phyloP scores from a whole-genome alignment of 2,329 filamentous ascomycete genomes.

The Neocucurbitaria cava region DNA sequence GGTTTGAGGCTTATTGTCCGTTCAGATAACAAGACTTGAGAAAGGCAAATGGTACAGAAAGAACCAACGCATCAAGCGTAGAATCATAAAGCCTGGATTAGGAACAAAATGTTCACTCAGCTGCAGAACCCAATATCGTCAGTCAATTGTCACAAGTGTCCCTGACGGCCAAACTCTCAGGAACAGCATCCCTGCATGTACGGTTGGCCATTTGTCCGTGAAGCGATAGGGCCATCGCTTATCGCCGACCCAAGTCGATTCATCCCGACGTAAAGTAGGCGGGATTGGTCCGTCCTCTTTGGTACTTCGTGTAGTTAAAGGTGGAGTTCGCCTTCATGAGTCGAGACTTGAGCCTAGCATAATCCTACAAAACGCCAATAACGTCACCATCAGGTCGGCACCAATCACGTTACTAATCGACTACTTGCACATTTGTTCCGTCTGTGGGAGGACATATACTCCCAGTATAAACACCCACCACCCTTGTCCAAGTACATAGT shows the following conservation, averaged over 20 bases:
- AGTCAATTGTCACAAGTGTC: slow-evolving; percentile 4
- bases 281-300: background rate
- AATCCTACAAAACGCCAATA: background rate
- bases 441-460: background rate
- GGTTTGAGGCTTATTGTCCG: background rate
- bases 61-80: background rate
- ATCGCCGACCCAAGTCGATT: background rate
- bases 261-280: slow-evolving; percentile 2
- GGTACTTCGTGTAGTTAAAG: too few species aligned
- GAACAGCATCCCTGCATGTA: slow-evolving; percentile 10
- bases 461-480: background rate
- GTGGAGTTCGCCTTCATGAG: background rate
- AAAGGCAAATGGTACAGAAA: background rate
- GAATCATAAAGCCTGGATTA: background rate
- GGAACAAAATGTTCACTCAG: background rate
- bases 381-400: background rate
- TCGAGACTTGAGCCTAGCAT: background rate
- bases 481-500: background rate
- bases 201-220: background rate
- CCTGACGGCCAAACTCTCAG: slow-evolving; percentile 16
- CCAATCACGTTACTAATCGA: background rate
- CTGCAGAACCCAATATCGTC: background rate
- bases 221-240: background rate
- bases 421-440: background rate
- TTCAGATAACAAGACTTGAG: background rate